These are phyloP conservation scores for Rhinocladiella mackenziei DNA, from an alignment of 2,329 filamentous ascomycete species.

Conservation along the genomic window DNA sequence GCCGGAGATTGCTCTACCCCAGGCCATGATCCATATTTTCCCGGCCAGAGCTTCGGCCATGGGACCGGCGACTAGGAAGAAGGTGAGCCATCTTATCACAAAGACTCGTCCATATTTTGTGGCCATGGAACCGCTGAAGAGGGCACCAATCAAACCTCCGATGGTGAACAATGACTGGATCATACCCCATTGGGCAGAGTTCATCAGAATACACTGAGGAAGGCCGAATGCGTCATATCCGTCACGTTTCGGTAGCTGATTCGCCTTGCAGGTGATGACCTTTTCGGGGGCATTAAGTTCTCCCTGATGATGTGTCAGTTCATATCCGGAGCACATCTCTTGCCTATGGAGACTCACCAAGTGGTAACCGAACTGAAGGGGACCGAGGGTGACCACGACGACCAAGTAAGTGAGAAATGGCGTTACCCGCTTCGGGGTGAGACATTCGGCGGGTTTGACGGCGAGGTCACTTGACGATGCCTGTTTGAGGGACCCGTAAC, in stretches of 20 bases:
- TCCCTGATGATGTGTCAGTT: constrained; percentile 60
- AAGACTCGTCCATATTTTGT: constrained; percentile 70
- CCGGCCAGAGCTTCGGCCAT: constrained; percentile 68
- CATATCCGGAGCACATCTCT: not conserved
- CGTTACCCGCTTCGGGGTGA: constrained; percentile 8
- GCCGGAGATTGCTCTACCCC: constrained; percentile 76
- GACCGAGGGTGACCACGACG: constrained; percentile 72
- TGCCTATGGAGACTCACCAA: constrained; percentile 54
- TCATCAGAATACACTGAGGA: constrained; percentile 84
- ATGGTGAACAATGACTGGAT: constrained; percentile 88
- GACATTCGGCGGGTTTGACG: constrained; percentile 1
- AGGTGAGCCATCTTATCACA: constrained; percentile 71
- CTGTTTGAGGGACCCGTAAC: constrained; percentile 19
- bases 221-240: constrained; percentile 28
- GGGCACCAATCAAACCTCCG: constrained; percentile 78
- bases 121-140: constrained; percentile 74
- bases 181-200: constrained; percentile 71
- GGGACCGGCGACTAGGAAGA: constrained; percentile 73
- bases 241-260: constrained; percentile 40
- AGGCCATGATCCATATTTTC: constrained; percentile 62
- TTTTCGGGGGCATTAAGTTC: constrained; percentile 94
- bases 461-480: constrained; percentile 4
- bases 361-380: constrained; percentile 91
- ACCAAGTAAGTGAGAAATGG: constrained; percentile 64
- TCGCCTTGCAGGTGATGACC: constrained; percentile 78